Evolutionary conservation across 2,329 filamentous ascomycete genomes (phyloP), one percentile per base, ranked within the genome.

Genomic region (Fusarium buxicola): DNA sequence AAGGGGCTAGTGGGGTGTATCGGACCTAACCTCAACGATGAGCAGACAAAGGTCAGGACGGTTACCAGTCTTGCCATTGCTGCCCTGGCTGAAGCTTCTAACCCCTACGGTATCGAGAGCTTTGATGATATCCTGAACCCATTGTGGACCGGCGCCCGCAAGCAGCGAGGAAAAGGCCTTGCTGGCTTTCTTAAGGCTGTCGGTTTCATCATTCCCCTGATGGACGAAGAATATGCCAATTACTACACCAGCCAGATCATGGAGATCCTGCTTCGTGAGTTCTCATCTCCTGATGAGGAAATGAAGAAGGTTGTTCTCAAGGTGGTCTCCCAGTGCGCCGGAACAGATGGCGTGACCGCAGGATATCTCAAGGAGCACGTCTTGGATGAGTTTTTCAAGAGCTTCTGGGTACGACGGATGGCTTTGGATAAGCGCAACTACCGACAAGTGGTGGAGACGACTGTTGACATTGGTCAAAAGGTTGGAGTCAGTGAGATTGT

Each of bases 281-380:
- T 99, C 73, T 91, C 93, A 7, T 97, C 94, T 1, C 95, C 95
- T 0, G 95, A 99, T 67, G 95, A 99, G 77, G 95, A 99, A 78
- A 99, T 99, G 95, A 99, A 98, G 81, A 99, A 99, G 81, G 95
- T 99, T 1, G 95, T 99, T 8, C 81, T 99, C 56, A 98, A 98
- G 78, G 95, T 99, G 25, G 89, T 99, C 13, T 97, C 94, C 15
- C 95, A 99, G 74, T 98, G 95, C 73, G 92, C 95, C 8, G 90
- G 90, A 68, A 98, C 94, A 3, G 91, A 96, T 73, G 95, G 95
- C 79, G 95, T 99, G 25, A 98, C 95, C 30, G 91, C 94, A 31
- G 91, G 89, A 34, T 99, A 98, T 73, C 84, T 99, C 35, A 98
- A 97, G 77, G 94, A 98, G 73, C 91, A 96, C 62, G 94, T 99